Evolutionary conservation across 129 eudicot species (phyloP), one percentile per base, ranked within the genome.

Genomic region (Centella asiatica): DNA sequence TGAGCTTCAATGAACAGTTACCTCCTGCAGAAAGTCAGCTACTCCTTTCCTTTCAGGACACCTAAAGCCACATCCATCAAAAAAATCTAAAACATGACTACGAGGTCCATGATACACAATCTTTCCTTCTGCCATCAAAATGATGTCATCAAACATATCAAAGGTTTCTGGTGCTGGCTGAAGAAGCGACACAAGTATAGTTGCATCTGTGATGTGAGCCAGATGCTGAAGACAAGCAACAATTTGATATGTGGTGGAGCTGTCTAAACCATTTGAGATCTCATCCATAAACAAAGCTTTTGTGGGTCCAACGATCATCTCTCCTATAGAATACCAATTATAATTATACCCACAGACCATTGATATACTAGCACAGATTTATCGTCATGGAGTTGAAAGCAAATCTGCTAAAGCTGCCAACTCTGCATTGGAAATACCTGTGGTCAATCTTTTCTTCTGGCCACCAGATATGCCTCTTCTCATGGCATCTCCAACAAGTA

Each of bases 261-360:
- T 64, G 55, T 80, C 74, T 15, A 79, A 40, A 27, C 78, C 80
- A 52, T 65, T 77, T 53, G 76, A 70, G 13, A 79, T 74, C 58
- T 74, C 80, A 36, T 74, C 75, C 80, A 79, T 70, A 13, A 79
- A 67, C 25, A 79, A 42, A 23, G 48, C 69, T 63, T 62, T 54
- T 23, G 74, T 59, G 6, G 77, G 77, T 25, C 80, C 77, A 65
- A 66, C 69, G 14, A 74, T 70, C 77, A 79, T 74, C 71, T 70
- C 80, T 4, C 77, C 80, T 74, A 52, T 32, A 28, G 2, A 64
- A 48, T 28, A 28, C 19, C 20, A 63, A 20, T 61, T 31, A 31
- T 48, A 24, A 33, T 33, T 33, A 33, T 32, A 33, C 28, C 34
- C 46, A 57, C 29, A 3, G 4, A 4, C 34, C 44, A 57, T 33